Conservation (phyloP, 1,284 basidiomycete genomes). For the Neonothopanus nambi region DNA sequence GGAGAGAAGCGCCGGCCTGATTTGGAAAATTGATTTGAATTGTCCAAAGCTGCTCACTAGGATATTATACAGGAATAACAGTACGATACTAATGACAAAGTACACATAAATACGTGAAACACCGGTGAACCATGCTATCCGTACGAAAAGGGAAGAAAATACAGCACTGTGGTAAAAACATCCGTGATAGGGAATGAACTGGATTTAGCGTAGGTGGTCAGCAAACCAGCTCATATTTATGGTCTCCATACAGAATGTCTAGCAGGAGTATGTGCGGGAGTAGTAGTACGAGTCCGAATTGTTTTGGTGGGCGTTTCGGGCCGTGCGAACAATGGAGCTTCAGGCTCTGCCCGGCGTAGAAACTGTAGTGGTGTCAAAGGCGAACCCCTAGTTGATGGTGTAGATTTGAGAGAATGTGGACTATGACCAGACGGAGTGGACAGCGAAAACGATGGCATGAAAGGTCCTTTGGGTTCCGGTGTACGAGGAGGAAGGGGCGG, state of each 20-base stretch:
- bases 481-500: conserved; percentile 56
- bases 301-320: conserved; percentile 22
- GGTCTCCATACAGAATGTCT: conserved; percentile 45
- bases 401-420: conserved; percentile 47
- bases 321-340: conserved; percentile 33
- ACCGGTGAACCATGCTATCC: not conserved
- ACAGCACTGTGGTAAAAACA: not conserved
- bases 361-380: conserved; percentile 52
- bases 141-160: not conserved
- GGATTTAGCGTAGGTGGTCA: not conserved
- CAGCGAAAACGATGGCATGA: conserved; percentile 46
- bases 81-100: not conserved
- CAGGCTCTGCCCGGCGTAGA: conserved; percentile 47
- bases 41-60: no score
- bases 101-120: not conserved
- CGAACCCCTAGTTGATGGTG: conserved; percentile 45
- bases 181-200: not conserved
- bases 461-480: conserved; percentile 60
- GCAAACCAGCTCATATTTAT: conserved; percentile 21
- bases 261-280: conserved; percentile 30
- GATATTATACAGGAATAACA: not conserved
- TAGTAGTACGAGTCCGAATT: conserved; percentile 30
- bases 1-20: no score
- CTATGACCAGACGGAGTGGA: conserved; percentile 46
- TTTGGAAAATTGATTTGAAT: no score